phyloP scores from a whole-genome alignment of 331 rosid species.

The Ulmus americana region DNA sequence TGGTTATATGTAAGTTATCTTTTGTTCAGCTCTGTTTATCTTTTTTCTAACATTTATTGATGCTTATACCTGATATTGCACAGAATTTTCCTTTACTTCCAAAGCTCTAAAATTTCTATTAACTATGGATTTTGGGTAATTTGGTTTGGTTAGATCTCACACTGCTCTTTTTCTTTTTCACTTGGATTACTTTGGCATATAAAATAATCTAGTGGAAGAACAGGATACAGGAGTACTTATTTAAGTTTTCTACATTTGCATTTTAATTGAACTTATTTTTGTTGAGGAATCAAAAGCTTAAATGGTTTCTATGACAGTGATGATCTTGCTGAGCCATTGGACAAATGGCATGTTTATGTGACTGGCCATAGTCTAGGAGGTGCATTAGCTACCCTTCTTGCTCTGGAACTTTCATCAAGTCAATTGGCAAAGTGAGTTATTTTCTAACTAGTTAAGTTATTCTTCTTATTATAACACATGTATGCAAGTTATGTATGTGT shows the following conservation, averaged over 20 bases:
- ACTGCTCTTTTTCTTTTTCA: background rate
- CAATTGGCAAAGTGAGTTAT: conserved; percentile 73
- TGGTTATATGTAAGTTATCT: conserved; percentile 57
- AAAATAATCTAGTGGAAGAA: background rate
- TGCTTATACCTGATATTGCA: background rate
- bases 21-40: background rate
- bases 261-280: background rate
- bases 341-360: conserved; percentile 78
- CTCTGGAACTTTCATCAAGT: conserved; percentile 86
- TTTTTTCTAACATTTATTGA: background rate
- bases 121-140: background rate
- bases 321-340: conserved; percentile 43
- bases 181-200: background rate
- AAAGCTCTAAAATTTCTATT: conserved; percentile 1
- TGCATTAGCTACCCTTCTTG: conserved; percentile 89
- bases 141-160: background rate
- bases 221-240: background rate
- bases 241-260: background rate
- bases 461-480: background rate
- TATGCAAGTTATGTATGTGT: background rate
- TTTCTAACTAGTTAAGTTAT: conserved; percentile 16
- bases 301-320: conserved; percentile 43
- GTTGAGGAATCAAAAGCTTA: background rate
- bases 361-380: conserved; percentile 99
- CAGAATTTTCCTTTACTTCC: background rate